Evolutionary conservation across 2,329 filamentous ascomycete species (phyloP), one percentile per base, ranked within the genome.

Genomic region (Fusarium sp.): DNA sequence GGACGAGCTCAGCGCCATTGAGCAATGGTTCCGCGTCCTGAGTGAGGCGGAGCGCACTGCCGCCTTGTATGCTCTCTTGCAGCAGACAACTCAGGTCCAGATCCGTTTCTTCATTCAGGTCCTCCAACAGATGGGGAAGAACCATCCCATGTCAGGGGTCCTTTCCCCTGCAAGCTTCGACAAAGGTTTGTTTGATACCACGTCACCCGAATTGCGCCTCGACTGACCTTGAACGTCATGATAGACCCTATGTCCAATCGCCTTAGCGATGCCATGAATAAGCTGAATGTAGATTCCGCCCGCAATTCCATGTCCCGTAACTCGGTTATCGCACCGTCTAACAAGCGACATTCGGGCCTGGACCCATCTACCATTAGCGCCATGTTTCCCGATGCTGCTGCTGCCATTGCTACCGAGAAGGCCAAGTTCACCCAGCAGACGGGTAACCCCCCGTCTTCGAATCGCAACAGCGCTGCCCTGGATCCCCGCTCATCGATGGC

Each of bases 91-190:
- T 6, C 97, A 98, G 85, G 96, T 99, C 71, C 97, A 99, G 86
- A 98, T 98, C 81, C 92, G 97, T 65, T 99, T 99, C 88, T 99
- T 99, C 85, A 98, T 98, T 77, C 96, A 98, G 85, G 95, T 99
- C 56, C 87, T 99, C 78, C 95, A 98, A 86, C 97, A 99, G 84
- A 99, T 98, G 97, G 95, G 95, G 74, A 98, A 98, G 86, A 97
- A 92, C 80, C 95, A 98, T 83, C 97, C 97, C 32, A 97, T 98
- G 94, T 97, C 96, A 38, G 94, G 96, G 63, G 93, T 99, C 40
- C 85, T 99, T 62, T 98, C 97, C 32, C 97, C 97, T 33, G 93
- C 97, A 65, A 97, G 95, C 81, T 98, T 98, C 83, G 97, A 98
- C 82, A 98, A 98, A 87, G 95, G 95, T 97, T 84, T 79, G 86